Percentiles rank a stretch among this genome's conserved stretches.
phyloP scores from a whole-genome alignment of 768 basidiomycete genomes.

The Termitomyces sp. region DNA sequence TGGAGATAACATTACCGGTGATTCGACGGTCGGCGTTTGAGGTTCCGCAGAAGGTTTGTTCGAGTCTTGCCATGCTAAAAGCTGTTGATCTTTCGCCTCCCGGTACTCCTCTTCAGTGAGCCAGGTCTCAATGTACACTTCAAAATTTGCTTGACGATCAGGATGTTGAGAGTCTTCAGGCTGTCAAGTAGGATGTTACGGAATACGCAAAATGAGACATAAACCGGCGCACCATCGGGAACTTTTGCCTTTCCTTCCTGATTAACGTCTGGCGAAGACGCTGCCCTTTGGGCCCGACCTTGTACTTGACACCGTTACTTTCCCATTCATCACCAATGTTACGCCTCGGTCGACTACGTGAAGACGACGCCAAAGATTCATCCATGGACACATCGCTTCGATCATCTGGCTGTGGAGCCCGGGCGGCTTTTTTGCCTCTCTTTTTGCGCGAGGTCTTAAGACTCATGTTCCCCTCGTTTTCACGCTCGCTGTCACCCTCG shows the following conservation, averaged over 20 bases:
- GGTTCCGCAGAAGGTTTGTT: constrained; percentile 38
- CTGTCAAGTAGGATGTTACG: constrained; percentile 26
- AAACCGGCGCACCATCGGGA: constrained; percentile 57
- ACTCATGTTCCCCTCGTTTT: constrained; percentile 25
- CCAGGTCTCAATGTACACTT: constrained; percentile 78
- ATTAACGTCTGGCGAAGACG: constrained; percentile 65
- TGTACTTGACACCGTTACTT: constrained; percentile 61
- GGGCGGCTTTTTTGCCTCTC: constrained; percentile 40
- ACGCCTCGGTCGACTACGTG: constrained; percentile 47
- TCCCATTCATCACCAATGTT: constrained; percentile 74
- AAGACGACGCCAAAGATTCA: constrained; percentile 40
- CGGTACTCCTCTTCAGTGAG: constrained; percentile 69
- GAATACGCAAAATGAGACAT: neutral
- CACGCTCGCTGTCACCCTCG: constrained; percentile 37
- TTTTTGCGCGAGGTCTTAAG: constrained; percentile 39
- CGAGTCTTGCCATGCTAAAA: constrained; percentile 67
- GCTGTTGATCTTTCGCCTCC: constrained; percentile 52
- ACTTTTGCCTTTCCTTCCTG: constrained; percentile 64
- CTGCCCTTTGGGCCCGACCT: constrained; percentile 65
- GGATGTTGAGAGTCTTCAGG: constrained; percentile 76
- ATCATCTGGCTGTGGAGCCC: constrained; percentile 24
- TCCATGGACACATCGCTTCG: constrained; percentile 44
- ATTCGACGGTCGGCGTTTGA: constrained; percentile 31
- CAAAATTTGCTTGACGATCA: constrained; percentile 59
- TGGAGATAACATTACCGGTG: constrained; percentile 21